Evolutionary conservation across 2,329 filamentous ascomycete species (phyloP), one percentile per base, ranked within the genome.

Genomic region (Remersonia thermophila): DNA sequence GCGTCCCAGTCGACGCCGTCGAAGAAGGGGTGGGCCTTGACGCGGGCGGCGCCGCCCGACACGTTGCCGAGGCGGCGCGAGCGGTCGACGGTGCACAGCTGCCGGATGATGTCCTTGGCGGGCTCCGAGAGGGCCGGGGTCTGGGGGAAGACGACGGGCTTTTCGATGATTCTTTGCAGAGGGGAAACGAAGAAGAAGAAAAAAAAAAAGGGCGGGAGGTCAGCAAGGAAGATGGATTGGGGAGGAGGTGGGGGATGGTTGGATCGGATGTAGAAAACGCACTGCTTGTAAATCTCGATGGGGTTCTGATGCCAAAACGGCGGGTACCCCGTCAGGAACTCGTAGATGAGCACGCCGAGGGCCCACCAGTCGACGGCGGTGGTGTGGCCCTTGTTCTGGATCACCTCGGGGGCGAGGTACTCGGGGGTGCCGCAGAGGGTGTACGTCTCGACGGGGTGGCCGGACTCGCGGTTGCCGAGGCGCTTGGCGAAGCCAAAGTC

Each of bases 331-430:
- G 83, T 85, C 33, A 89, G 62, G 53, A 89, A 89, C 54, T 91
- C 83, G 56, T 85, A 89, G 40, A 89, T 77, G 38, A 91, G 59
- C 47, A 89, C 86, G 17, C 83, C 83, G 47, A 91, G 66, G 1
- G 83, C 83, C 83, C 83, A 89, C 83, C 83, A 89, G 62, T 89
- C 83, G 26, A 89, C 83, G 11, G 83, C 81, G 2, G 73, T 77
- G 3, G 73, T 78, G 52, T 80, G 76, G 10, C 80, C 83, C 54
- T 83, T 85, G 55, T 84, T 86, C 46, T 84, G 75, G 47, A 89
- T 87, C 29, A 89, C 83, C 60, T 89, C 83, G 4, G 83, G 83
- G 2, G 83, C 83, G 31, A 89, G 73, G 55, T 89, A 89, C 54
- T 89, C 83, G 31, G 83, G 83, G 2, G 83, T 89, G 34, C 83